Percentiles rank a stretch among this genome's conserved stretches.
Conservation (phyloP, 2,329 filamentous ascomycete genomes). For the Teratosphaeria zuluensis region DNA sequence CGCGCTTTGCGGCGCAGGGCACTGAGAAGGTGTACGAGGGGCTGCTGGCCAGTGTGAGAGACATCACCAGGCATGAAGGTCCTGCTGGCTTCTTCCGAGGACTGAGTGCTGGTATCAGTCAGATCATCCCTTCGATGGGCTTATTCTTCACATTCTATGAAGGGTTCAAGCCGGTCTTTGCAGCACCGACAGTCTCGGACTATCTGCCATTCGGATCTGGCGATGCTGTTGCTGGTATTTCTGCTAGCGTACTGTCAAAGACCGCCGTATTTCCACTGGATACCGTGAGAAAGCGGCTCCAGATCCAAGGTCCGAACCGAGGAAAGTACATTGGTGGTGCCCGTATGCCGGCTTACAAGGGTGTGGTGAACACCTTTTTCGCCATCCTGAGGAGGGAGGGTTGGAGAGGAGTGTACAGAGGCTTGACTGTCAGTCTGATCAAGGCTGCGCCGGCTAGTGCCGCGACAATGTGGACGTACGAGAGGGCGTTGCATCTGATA, state of each 20-base stretch:
- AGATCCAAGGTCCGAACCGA: slow-evolving; percentile 87
- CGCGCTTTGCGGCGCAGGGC: slow-evolving; percentile 93
- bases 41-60: slow-evolving; percentile 56
- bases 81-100: slow-evolving; percentile 77
- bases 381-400: slow-evolving; percentile 66
- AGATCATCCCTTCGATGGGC: slow-evolving; percentile 95
- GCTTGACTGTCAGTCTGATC: slow-evolving; percentile 75
- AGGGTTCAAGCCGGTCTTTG: slow-evolving; percentile 43
- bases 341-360: slow-evolving; percentile 72
- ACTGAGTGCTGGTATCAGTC: slow-evolving; percentile 66
- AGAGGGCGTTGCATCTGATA: slow-evolving; percentile 51
- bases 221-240: slow-evolving; percentile 72
- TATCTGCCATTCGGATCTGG: slow-evolving; percentile 58
- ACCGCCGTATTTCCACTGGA: slow-evolving; percentile 88
- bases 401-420: slow-evolving; percentile 71
- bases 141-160: slow-evolving; percentile 92
- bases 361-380: slow-evolving; percentile 55
- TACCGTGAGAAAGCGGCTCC: slow-evolving; percentile 81
- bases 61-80: slow-evolving; percentile 71
- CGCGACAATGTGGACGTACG: slow-evolving; percentile 92
- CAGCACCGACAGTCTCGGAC: slow-evolving; percentile 16
- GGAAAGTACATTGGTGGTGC: slow-evolving; percentile 59
- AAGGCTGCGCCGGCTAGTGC: slow-evolving; percentile 92
- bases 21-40: slow-evolving; percentile 67
- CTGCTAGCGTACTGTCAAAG: slow-evolving; percentile 74